A percentile compares a stretch with the other conserved stretches of the same genome.
These are phyloP conservation scores for Guillardia theta DNA, from an alignment of 78 protist species.

Conservation along the genomic window DNA sequence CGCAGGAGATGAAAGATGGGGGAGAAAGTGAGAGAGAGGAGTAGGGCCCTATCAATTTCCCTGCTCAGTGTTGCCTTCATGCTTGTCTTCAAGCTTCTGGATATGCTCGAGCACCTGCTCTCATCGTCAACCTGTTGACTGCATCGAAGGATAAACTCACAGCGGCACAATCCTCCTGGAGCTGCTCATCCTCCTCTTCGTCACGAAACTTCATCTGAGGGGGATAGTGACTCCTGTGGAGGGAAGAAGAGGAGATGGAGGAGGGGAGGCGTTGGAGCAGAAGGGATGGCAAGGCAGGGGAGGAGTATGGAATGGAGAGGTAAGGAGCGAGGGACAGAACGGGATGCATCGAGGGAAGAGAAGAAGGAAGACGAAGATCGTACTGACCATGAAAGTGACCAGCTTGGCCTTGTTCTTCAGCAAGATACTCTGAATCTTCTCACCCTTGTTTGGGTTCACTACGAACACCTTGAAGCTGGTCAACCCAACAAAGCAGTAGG, in stretches of 20 bases:
- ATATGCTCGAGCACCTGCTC: no score
- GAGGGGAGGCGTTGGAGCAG: no score
- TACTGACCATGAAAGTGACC: background rate
- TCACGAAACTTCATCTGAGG: background rate
- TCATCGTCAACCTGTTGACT: no score
- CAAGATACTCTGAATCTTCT: background rate
- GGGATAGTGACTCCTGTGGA: background rate
- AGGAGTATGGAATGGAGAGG: background rate
- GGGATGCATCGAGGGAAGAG: background rate
- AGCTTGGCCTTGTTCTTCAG: background rate
- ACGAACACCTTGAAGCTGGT: background rate
- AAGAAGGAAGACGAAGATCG: background rate
- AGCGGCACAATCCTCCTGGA: background rate
- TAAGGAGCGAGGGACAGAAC: background rate
- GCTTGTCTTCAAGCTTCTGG: no score
- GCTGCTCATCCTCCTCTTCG: background rate
- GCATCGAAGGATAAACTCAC: no score
- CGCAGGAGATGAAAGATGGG: no score
- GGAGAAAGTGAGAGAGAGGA: no score
- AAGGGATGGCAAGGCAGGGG: no score
- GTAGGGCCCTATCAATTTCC: no score
- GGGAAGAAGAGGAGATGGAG: background rate
- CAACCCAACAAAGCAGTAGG: background rate
- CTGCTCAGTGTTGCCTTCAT: no score
- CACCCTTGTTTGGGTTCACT: background rate